Percentiles rank a stretch among this genome's conserved stretches.
Conservation (phyloP, 164 flowering plant species). For the Umbilicus rupestris region DNA sequence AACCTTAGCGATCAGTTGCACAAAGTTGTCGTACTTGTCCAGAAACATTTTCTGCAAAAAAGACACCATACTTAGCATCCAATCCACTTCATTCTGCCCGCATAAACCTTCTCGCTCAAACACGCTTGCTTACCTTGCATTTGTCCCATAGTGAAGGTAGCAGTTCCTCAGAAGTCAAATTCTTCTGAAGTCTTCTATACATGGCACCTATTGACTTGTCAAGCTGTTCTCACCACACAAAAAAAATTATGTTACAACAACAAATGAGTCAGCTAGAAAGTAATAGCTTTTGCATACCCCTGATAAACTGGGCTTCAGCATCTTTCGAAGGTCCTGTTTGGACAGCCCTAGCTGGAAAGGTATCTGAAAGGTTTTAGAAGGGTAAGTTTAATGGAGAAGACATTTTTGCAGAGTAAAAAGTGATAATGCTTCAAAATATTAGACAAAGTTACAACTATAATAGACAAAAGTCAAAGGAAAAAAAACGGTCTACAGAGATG, state of each 20-base stretch:
- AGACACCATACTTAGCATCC: not conserved
- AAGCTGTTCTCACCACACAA: conserved; percentile 41
- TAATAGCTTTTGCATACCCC: conserved; percentile 39
- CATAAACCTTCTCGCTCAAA: not conserved
- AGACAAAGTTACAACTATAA: not conserved
- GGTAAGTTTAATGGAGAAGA: not conserved
- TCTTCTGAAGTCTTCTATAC: conserved; percentile 84
- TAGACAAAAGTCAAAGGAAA: not conserved
- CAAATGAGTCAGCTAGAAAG: not conserved
- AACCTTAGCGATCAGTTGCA: conserved; percentile 12
- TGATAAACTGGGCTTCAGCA: conserved; percentile 74
- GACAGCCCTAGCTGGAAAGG: conserved; percentile 93
- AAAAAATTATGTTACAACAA: not conserved
- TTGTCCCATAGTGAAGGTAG: conserved; percentile 96
- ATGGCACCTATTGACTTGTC: conserved; percentile 70
- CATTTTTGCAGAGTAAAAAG: not conserved
- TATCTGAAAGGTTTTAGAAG: conserved; percentile 40
- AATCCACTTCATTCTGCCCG: not conserved
- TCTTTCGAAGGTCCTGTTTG: conserved; percentile 84
- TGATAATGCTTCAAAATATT: not conserved
- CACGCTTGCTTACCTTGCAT: conserved; percentile 60
- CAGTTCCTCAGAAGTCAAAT: conserved; percentile 82
- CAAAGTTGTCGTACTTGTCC: conserved; percentile 12
- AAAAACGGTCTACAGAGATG: not conserved
- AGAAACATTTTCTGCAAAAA: conserved; percentile 12